These are phyloP conservation scores for Moesziomyces parantarcticus DNA, from an alignment of 1,284 basidiomycete genomes.

Conservation along the genomic window DNA sequence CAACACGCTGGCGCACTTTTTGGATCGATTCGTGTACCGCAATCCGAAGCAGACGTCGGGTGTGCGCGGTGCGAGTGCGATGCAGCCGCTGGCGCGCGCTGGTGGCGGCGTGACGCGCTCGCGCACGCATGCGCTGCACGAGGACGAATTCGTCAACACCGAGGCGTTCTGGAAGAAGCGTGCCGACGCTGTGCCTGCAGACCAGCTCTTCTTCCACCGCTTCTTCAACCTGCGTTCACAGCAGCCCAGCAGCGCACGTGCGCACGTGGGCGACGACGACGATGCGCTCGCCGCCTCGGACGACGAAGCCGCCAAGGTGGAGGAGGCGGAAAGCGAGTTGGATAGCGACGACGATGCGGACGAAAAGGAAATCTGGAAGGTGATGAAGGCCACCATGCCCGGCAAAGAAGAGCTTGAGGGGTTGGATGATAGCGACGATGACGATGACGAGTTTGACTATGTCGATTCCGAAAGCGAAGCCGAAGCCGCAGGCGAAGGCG, in stretches of 20 bases:
- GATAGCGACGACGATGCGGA: conserved; percentile 57
- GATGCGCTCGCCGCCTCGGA: conserved; percentile 69
- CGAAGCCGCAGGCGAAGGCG: conserved; percentile 16
- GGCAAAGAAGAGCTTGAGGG: conserved; percentile 74
- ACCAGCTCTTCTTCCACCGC: conserved; percentile 71
- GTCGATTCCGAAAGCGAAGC: conserved; percentile 29
- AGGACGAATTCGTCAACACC: conserved; percentile 77
- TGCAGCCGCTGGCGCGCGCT: conserved; percentile 81
- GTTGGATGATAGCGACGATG: conserved; percentile 43
- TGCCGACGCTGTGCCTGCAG: conserved; percentile 82
- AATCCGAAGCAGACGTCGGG: conserved; percentile 88
- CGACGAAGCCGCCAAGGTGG: conserved; percentile 74
- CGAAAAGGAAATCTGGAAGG: conserved; percentile 69
- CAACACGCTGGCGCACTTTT: conserved; percentile 91
- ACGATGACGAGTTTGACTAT: conserved; percentile 50
- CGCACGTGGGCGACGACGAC: conserved; percentile 55
- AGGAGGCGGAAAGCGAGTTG: conserved; percentile 30
- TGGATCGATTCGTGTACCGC: conserved; percentile 90
- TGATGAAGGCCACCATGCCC: conserved; percentile 69
- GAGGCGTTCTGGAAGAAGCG: conserved; percentile 81
- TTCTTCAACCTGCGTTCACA: conserved; percentile 66
- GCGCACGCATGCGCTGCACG: conserved; percentile 73
- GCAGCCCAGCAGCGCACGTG: conserved; percentile 18
- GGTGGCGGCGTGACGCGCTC: conserved; percentile 76
- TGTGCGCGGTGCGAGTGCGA: conserved; percentile 78